Base-by-base conservation (phyloP, 768 basidiomycete species). In the Pleurotus djamor region DNA sequence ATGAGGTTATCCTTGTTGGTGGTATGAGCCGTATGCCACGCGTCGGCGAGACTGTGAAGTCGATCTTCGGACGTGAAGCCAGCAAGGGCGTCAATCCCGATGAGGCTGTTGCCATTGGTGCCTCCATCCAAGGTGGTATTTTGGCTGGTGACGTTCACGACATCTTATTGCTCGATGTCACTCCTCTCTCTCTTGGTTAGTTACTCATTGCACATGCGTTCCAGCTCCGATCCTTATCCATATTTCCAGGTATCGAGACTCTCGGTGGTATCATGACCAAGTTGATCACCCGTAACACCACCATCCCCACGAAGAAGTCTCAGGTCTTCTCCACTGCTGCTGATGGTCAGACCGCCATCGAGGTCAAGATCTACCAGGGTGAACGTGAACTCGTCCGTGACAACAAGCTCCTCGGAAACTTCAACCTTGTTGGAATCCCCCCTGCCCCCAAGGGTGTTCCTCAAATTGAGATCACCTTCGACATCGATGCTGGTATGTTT, bases 181-280 rank as follows among this genome's bases (percentile, higher is more conserved):
- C 94, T n/a, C 95, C 94, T 35, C 83, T 98, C 0, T 99, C 96
- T 1, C 91, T 99, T 64, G 93, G 92, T 86, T 77, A n/a, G 76
- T 79, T 28, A 28, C 21, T 28, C 21, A 28, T 28, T 28, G 21
- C 21, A 3, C 21, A 28, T 28, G 21, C 21, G 21, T 28, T 28
- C 21, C 21, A 28, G 21, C 21, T 28, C 21, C 50, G 41, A 3
- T 4, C 48, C 12, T 61, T 12, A 21, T 55, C 48, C 55, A 16
- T 52, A 4, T n/a, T 59, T 50, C 10, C 35, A 80, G 86, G 86
- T 79, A 94, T 94, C 57, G 95, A 97, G 78, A 98, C 96, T 9
- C 93, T 98, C 63, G 96, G 97, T 65, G 97, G 97, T 69, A 98
- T 99, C 76, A 98, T 99, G 94, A 98, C 96, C 64, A 96, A 98